These are phyloP conservation scores for Aspergillus novofumigatus DNA, from an alignment of 2,329 filamentous ascomycete genomes.

Conservation along the genomic window DNA sequence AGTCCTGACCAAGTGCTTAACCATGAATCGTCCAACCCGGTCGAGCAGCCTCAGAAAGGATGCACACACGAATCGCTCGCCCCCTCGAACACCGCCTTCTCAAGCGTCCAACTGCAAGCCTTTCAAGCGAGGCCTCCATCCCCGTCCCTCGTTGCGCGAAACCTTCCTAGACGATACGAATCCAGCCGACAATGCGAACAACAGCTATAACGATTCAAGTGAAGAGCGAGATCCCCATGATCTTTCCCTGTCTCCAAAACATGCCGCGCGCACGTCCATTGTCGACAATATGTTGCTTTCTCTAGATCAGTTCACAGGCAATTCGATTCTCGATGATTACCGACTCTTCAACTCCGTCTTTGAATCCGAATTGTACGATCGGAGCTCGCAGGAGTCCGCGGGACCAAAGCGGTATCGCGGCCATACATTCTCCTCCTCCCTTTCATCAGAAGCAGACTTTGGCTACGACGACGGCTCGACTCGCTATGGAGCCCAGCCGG, in stretches of 20 bases:
- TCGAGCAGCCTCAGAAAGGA: conserved; percentile 20
- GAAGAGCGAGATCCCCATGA: conserved; percentile 60
- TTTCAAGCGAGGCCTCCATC: conserved; percentile 23
- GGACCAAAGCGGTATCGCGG: conserved; percentile 47
- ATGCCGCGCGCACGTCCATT: conserved; percentile 81
- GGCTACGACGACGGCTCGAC: conserved; percentile 34
- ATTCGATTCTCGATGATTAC: conserved; percentile 34
- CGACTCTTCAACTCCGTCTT: conserved; percentile 39
- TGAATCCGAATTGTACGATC: conserved; percentile 34
- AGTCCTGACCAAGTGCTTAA: background rate
- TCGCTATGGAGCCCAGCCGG: conserved; percentile 38
- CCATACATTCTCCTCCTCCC: conserved; percentile 58
- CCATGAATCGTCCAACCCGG: conserved; percentile 12
- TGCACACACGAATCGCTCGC: conserved; percentile 25
- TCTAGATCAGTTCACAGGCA: conserved; percentile 67
- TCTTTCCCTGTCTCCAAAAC: conserved; percentile 70
- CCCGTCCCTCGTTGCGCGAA: conserved; percentile 36
- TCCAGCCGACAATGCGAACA: conserved; percentile 28
- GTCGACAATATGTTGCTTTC: conserved; percentile 95
- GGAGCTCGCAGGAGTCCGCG: conserved; percentile 26
- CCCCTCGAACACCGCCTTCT: conserved; percentile 39
- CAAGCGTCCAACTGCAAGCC: conserved; percentile 31
- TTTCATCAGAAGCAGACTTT: conserved; percentile 54
- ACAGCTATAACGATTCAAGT: conserved; percentile 32
- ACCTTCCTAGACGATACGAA: conserved; percentile 38